A percentile compares a stretch with the other conserved stretches of the same genome.
Conservation (phyloP, 1,139 yeast genomes). For the Diutina pseudorugosa region DNA sequence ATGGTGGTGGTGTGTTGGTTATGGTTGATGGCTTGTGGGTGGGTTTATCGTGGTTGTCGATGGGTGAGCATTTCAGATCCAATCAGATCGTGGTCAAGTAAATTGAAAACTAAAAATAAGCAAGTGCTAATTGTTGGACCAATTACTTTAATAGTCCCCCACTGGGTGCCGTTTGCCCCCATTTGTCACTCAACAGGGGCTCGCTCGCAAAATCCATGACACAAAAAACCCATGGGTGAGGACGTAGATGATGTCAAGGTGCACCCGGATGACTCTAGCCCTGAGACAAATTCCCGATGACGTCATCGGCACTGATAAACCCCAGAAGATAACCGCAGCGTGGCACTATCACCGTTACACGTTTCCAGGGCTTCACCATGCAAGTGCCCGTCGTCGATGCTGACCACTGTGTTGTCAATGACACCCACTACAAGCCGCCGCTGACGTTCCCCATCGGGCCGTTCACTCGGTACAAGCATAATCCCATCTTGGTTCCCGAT, state of each 20-base stretch:
- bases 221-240: neutral
- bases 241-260: neutral
- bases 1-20: too few species aligned
- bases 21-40: too few species aligned
- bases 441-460: constrained; percentile 32
- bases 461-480: constrained; percentile 20
- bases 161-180: too few species aligned
- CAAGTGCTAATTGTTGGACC: too few species aligned
- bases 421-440: constrained; percentile 23
- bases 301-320: neutral
- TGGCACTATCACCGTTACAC: too few species aligned
- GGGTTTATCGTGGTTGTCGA: too few species aligned
- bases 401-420: constrained; percentile 19
- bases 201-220: neutral
- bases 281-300: neutral
- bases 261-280: neutral
- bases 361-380: too few species aligned
- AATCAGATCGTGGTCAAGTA: too few species aligned
- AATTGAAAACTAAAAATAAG: too few species aligned
- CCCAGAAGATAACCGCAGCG: neutral
- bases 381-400: constrained; percentile 5
- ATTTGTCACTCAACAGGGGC: neutral
- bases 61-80: too few species aligned
- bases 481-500: constrained; percentile 30
- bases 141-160: too few species aligned